phyloP scores from a whole-genome alignment of 345 rosid genomes.

The Geranium rotundifolium region DNA sequence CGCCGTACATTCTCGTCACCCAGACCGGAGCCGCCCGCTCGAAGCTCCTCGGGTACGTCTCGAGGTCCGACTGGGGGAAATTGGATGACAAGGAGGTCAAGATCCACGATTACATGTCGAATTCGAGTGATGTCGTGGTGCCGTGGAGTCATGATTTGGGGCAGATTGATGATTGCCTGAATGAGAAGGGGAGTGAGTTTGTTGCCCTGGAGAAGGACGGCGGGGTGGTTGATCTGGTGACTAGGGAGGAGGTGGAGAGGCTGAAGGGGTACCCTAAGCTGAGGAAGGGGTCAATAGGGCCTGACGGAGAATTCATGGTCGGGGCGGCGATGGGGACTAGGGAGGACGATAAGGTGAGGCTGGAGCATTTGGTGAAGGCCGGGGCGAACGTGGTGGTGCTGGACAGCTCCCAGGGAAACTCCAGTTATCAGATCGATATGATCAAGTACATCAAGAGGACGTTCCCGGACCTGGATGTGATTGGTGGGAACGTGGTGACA shows the following conservation, averaged over 20 bases:
- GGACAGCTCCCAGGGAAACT: conserved; percentile 94
- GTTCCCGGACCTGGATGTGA: conserved; percentile 69
- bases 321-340: conserved; percentile 85
- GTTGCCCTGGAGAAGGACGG: conserved; percentile 48
- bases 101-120: conserved; percentile 45
- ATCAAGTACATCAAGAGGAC: conserved; percentile 51
- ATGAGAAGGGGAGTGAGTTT: conserved; percentile 36
- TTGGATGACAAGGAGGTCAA: conserved; percentile 43
- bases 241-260: conserved; percentile 61
- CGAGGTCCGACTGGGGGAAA: conserved; percentile 43
- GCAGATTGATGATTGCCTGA: conserved; percentile 32
- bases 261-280: conserved; percentile 61
- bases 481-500: conserved; percentile 91
- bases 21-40: conserved; percentile 35
- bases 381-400: conserved; percentile 61
- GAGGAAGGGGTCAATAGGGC: conserved; percentile 52
- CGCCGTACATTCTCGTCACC: conserved; percentile 12
- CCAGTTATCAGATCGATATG: conserved; percentile 80
- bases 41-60: conserved; percentile 46
- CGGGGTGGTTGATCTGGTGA: conserved; percentile 52
- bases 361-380: conserved; percentile 62
- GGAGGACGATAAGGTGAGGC: conserved; percentile 67
- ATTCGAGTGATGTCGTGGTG: conserved; percentile 22
- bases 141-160: conserved; percentile 51
- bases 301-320: conserved; percentile 81